Conservation (phyloP, 106 monocot species). For the Narthecium ossifragum region DNA sequence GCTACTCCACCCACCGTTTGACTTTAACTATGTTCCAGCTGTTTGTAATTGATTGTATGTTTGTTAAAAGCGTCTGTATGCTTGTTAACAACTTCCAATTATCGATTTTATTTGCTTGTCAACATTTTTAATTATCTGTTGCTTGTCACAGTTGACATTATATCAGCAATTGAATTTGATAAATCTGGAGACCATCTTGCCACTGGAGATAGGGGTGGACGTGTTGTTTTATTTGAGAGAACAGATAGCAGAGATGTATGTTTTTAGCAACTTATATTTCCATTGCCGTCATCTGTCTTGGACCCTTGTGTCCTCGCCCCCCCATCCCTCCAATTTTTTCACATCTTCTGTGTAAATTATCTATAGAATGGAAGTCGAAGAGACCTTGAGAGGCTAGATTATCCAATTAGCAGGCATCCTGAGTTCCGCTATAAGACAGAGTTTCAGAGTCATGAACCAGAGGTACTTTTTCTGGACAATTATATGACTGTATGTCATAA, state of each 20-base stretch:
- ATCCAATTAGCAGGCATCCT: conserved; percentile 51
- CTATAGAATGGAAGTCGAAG: conserved; percentile 40
- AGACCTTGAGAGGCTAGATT: conserved; percentile 61
- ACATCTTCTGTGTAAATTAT: neutral
- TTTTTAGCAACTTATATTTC: neutral
- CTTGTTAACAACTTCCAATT: no score
- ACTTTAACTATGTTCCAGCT: no score
- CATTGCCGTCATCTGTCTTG: neutral
- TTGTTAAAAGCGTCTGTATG: no score
- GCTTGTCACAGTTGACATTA: conserved; percentile 61
- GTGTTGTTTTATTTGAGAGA: conserved; percentile 86
- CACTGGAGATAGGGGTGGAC: conserved; percentile 90
- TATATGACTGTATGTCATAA: neutral
- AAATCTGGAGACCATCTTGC: conserved; percentile 83
- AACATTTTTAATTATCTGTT: neutral
- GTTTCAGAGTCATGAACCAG: conserved; percentile 89
- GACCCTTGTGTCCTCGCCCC: neutral
- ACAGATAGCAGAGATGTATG: conserved; percentile 69
- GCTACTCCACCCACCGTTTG: no score
- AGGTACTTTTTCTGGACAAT: conserved; percentile 25
- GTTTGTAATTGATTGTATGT: no score
- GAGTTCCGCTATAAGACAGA: conserved; percentile 88
- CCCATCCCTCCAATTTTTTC: neutral
- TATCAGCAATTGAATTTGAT: conserved; percentile 88
- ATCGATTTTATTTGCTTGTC: no score